Conservation (phyloP, 1,284 basidiomycete genomes). For the Cryptococcus maquisensis region DNA sequence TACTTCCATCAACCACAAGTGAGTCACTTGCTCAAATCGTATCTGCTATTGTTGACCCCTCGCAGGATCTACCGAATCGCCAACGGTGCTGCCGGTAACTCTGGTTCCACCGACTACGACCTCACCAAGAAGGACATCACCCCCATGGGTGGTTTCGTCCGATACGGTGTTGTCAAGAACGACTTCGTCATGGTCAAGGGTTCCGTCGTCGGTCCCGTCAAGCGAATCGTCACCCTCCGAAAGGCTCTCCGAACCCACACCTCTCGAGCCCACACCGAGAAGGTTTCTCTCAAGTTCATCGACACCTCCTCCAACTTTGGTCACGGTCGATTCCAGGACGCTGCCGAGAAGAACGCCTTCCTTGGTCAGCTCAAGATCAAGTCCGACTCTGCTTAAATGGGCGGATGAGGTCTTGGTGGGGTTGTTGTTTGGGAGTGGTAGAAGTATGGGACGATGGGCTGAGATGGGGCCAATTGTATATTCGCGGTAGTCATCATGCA, state of each 20-base stretch:
- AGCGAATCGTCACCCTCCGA: constrained; percentile 65
- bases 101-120: constrained; percentile 90
- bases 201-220: constrained; percentile 90
- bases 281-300: constrained; percentile 96
- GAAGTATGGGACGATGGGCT: no score
- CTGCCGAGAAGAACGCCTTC: constrained; percentile 93
- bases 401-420: no score
- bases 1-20: constrained; percentile 95
- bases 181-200: constrained; percentile 97
- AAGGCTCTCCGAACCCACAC: constrained; percentile 41
- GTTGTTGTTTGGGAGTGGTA: no score
- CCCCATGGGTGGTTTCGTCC: constrained; percentile 96
- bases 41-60: neutral
- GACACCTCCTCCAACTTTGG: constrained; percentile 83
- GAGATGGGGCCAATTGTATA: no score
- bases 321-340: constrained; percentile 69
- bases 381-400: constrained; percentile 6
- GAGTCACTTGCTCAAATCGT: neutral
- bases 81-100: constrained; percentile 70
- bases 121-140: constrained; percentile 93
- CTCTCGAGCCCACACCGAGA: constrained; percentile 62
- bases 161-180: constrained; percentile 98
- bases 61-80: constrained; percentile 83
- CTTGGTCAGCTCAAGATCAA: constrained; percentile 61
- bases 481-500: no score